Evolutionary conservation across 257 asterid genomes (phyloP), one percentile per base, ranked within the genome.

Genomic region (Coffea canephora): DNA sequence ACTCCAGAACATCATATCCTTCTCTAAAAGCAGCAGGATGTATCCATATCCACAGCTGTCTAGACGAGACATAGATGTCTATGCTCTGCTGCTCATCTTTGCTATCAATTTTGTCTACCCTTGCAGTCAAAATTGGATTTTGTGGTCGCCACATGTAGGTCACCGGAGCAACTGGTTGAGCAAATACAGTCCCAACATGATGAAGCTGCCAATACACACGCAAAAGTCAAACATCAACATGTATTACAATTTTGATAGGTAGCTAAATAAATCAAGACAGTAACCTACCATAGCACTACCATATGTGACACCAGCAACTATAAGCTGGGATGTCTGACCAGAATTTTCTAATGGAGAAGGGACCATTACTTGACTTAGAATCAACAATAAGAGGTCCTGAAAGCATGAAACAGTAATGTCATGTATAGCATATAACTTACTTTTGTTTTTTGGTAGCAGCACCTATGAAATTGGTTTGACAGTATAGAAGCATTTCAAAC

Each of bases 21-120:
- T 95, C 99, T 80, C 62, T 69, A 80, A 89, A 88, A 79, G 95
- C 96, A 78, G 98, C 91, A 86, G 97, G 91, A 87, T 95, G 97
- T 84, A 93, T 86, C 92, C 93, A 95, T 74, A 93, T 78, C 97
- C 96, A 93, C 46, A 92, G 86, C 86, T 87, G 90, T 66, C 97
- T 91, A 66, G 48, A 70, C 27, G 78, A 64, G 77, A 83, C 71
- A 71, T 77, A 80, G 14, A 70, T 81, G 41, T 80, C 81, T 67
- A 54, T 80, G 18, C 34, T 82, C 48, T 76, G 83, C 69, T 80
- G 84, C 77, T 77, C 89, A 83, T 81, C 84, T 69, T 55, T 31
- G 66, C 48, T 13, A 49, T 77, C 72, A 14, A 19, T 46, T 62
- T 80, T 54, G 10, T 64, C 79, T 67, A 77, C 83, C 48, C 84